A percentile compares a stretch with the other conserved stretches of the same genome.
These are phyloP conservation scores for Cladobotryum mycophilum DNA, from an alignment of 2,329 filamentous ascomycete genomes.

Conservation along the genomic window DNA sequence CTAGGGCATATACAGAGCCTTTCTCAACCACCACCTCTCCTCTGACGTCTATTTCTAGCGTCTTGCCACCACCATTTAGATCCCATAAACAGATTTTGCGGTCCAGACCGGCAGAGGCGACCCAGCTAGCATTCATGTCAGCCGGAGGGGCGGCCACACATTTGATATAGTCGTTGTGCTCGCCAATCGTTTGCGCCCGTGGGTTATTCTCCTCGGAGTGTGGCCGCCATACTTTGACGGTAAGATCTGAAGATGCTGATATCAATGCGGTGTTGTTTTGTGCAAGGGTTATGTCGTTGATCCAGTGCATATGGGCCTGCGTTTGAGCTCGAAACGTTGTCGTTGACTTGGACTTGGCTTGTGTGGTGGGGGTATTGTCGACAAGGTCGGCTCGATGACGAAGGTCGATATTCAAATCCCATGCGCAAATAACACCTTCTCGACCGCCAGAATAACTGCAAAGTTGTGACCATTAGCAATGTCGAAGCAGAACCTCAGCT, in stretches of 20 bases:
- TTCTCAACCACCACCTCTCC: slow-evolving; percentile 83
- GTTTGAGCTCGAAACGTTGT: slow-evolving; percentile 56
- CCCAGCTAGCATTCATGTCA: slow-evolving; percentile 66
- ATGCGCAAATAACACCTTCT: slow-evolving; percentile 92
- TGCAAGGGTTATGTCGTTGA: slow-evolving; percentile 83
- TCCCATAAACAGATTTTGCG: slow-evolving; percentile 93
- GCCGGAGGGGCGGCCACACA: slow-evolving; percentile 70
- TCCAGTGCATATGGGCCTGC: slow-evolving; percentile 87
- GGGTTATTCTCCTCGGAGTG: slow-evolving; percentile 50
- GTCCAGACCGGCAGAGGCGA: slow-evolving; percentile 89
- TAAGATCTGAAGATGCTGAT: slow-evolving; percentile 88
- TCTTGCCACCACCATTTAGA: slow-evolving; percentile 77
- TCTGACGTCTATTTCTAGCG: slow-evolving; percentile 75
- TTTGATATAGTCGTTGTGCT: slow-evolving; percentile 95
- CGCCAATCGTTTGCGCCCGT: slow-evolving; percentile 65
- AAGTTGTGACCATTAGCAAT: background rate
- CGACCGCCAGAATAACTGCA: slow-evolving; percentile 87
- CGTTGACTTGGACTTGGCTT: slow-evolving; percentile 33
- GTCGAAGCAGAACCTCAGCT: background rate
- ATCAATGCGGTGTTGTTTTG: slow-evolving; percentile 74
- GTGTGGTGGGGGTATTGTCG: slow-evolving; percentile 23
- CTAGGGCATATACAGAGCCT: slow-evolving; percentile 89
- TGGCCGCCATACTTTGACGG: slow-evolving; percentile 88
- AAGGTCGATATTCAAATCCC: slow-evolving; percentile 76
- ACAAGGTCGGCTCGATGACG: slow-evolving; percentile 25